phyloP scores from a whole-genome alignment of 2,329 filamentous ascomycete species.

The Corynespora cassiicola region DNA sequence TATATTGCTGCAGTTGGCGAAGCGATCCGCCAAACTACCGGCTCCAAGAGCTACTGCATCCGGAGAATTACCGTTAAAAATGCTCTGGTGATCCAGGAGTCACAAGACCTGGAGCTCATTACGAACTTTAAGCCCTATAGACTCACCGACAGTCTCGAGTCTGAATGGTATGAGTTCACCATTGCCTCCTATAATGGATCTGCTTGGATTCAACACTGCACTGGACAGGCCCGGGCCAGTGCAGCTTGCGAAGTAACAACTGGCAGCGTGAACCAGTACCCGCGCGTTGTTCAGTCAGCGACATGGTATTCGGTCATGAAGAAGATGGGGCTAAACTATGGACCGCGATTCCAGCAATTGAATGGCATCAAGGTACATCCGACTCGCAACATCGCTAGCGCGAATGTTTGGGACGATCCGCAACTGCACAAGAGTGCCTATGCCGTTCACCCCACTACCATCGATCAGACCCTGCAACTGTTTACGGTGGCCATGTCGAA shows the following conservation, averaged over 20 bases:
- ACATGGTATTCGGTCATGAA: conserved; percentile 4
- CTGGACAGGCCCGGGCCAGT: conserved; percentile 13
- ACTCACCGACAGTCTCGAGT: conserved; percentile 10
- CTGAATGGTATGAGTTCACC: conserved; percentile 21
- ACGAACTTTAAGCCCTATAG: conserved; percentile 5
- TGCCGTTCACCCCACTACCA: conserved; percentile 11
- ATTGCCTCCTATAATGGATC: conserved; percentile 19
- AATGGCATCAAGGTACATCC: conserved; percentile 1
- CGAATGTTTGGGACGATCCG: neutral
- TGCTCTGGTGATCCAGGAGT: conserved; percentile 11
- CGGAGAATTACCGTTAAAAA: conserved; percentile 4
- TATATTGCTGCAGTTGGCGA: conserved; percentile 32
- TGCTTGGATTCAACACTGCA: conserved; percentile 26
- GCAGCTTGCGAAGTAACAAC: too few species aligned
- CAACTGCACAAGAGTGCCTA: conserved; percentile 6
- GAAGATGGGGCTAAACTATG: conserved; percentile 3
- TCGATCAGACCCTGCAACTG: conserved; percentile 14
- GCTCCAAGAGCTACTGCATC: neutral
- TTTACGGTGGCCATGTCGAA: conserved; percentile 5
- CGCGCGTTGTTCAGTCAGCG: too few species aligned
- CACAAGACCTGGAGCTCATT: conserved; percentile 9
- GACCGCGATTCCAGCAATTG: neutral
- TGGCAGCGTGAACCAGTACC: too few species aligned
- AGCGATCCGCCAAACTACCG: conserved; percentile 16
- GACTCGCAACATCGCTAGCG: neutral